phyloP scores from a whole-genome alignment of 2,329 filamentous ascomycete genomes.

The Lachnellula arida region DNA sequence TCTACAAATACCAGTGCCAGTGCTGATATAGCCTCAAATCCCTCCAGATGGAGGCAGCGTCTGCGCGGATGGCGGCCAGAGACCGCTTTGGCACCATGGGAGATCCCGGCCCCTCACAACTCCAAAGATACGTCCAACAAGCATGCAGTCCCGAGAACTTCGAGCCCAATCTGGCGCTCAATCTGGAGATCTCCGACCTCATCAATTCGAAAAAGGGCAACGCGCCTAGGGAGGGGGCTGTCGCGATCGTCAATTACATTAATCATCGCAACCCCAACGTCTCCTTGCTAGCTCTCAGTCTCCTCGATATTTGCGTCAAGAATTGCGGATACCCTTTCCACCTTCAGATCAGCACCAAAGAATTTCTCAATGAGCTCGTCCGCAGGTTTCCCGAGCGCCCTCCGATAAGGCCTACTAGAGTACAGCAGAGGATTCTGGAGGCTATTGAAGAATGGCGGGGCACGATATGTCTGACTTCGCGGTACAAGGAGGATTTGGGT shows the following conservation, averaged over 20 bases:
- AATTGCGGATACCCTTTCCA: conserved; percentile 99
- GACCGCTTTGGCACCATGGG: conserved; percentile 86
- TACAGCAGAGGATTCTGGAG: conserved; percentile 90
- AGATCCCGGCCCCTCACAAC: conserved; percentile 73
- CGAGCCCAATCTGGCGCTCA: conserved; percentile 93
- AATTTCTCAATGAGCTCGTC: conserved; percentile 97
- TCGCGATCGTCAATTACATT: conserved; percentile 88
- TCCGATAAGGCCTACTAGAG: conserved; percentile 76
- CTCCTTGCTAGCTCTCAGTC: conserved; percentile 78
- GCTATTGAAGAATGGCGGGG: conserved; percentile 97
- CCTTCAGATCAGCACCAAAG: conserved; percentile 96
- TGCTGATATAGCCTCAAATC: conserved; percentile 16
- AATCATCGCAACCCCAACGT: conserved; percentile 98
- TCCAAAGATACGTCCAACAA: conserved; percentile 93
- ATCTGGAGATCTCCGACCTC: conserved; percentile 92
- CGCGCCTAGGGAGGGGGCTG: conserved; percentile 88
- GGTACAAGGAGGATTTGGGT: conserved; percentile 94
- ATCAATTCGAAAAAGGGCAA: conserved; percentile 97
- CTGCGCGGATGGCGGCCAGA: conserved; percentile 88
- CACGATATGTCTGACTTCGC: conserved; percentile 96
- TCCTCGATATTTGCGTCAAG: conserved; percentile 98
- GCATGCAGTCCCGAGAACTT: conserved; percentile 97
- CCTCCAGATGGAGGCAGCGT: conserved; percentile 79
- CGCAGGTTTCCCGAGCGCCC: conserved; percentile 92
- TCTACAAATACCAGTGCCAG: background rate